Percentiles rank a stretch among this genome's conserved stretches.
These are phyloP conservation scores for Ceratobasidium theobromae DNA, from an alignment of 1,284 basidiomycete genomes.

Conservation along the genomic window DNA sequence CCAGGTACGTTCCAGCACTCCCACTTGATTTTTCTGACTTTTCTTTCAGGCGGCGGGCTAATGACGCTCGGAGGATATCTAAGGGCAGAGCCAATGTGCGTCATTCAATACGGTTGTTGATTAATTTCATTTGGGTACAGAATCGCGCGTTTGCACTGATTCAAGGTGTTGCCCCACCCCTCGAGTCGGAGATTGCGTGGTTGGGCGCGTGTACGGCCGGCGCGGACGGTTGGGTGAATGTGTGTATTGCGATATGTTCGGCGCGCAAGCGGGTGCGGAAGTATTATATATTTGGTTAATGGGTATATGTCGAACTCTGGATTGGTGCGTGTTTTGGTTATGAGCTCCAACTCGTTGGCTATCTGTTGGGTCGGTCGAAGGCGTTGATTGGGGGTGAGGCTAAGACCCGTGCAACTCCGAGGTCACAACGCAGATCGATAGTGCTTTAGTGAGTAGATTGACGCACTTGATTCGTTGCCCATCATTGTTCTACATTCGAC, in stretches of 20 bases:
- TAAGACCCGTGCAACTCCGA: too few relatives aligned
- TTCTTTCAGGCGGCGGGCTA: conserved; percentile 35
- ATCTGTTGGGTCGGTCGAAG: too few relatives aligned
- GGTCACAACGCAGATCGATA: too few relatives aligned
- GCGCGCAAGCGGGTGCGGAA: background rate
- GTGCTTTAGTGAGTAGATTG: too few relatives aligned
- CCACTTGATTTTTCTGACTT: background rate
- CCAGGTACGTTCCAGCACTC: background rate
- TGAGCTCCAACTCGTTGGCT: too few relatives aligned
- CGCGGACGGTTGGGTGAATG: conserved; percentile 92
- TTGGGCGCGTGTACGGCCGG: conserved; percentile 85
- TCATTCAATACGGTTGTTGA: conserved; percentile 39
- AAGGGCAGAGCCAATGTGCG: conserved; percentile 35
- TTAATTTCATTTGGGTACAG: too few relatives aligned
- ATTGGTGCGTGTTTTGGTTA: too few relatives aligned
- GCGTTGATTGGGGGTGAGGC: too few relatives aligned
- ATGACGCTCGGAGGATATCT: conserved; percentile 47
- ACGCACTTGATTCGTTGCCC: too few relatives aligned
- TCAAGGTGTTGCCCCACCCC: conserved; percentile 84
- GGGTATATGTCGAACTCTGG: too few relatives aligned
- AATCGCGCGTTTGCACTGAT: conserved; percentile 67
- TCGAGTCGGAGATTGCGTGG: conserved; percentile 91
- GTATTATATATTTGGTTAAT: too few relatives aligned
- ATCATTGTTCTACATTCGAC: too few relatives aligned
- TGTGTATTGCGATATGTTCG: conserved; percentile 67